Conservation (phyloP, 345 rosid genomes). For the Bretschneidera sinensis region DNA sequence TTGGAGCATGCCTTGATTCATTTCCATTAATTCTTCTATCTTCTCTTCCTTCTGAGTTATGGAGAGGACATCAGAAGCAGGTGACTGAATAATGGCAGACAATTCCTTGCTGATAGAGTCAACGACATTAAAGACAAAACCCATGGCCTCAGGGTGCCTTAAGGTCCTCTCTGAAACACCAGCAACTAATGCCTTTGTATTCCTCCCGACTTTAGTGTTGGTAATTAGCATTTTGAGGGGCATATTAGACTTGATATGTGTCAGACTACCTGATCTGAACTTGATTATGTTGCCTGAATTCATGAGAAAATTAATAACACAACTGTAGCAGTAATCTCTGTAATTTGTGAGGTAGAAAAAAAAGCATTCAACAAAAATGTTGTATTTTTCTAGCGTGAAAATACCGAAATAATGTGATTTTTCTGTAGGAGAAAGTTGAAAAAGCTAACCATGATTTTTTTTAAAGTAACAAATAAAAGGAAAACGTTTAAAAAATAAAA, state of each 20-base stretch:
- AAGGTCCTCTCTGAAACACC: conserved; percentile 75
- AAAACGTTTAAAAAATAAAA: too few species aligned
- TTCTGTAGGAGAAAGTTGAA: neutral
- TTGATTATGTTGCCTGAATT: conserved; percentile 81
- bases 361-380: neutral
- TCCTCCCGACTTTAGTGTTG: conserved; percentile 81
- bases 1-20: conserved; percentile 89
- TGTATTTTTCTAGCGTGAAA: neutral
- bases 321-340: neutral
- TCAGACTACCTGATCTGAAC: conserved; percentile 71
- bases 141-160: conserved; percentile 73
- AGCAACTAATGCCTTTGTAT: conserved; percentile 85
- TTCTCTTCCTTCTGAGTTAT: conserved; percentile 58
- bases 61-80: conserved; percentile 41
- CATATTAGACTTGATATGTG: conserved; percentile 49
- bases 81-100: conserved; percentile 50
- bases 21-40: conserved; percentile 80
- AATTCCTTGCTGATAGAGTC: conserved; percentile 76
- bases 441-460: neutral
- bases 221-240: conserved; percentile 85
- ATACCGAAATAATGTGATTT: neutral
- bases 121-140: conserved; percentile 64
- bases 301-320: conserved; percentile 1
- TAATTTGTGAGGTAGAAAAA: conserved; percentile 1
- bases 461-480: neutral